Percentiles rank a stretch among this genome's conserved stretches.
phyloP scores from a whole-genome alignment of 169 alveolate species.

The Neospora caninum region DNA sequence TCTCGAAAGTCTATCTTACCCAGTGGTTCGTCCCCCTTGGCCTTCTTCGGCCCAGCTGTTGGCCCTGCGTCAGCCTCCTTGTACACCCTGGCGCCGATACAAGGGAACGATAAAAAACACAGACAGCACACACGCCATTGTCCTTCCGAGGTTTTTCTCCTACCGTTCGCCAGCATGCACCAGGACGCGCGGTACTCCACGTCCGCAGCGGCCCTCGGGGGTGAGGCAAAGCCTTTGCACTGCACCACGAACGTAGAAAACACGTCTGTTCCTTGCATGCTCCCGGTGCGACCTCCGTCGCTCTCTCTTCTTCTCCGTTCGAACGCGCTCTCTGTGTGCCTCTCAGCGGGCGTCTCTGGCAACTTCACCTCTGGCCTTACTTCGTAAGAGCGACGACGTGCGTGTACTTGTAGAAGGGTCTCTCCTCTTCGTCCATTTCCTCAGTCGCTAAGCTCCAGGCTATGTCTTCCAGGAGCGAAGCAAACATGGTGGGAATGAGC shows the following conservation, averaged over 20 bases:
- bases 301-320: too few species aligned
- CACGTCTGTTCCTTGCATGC: too few species aligned
- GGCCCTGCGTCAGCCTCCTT: neutral
- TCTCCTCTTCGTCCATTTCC: conserved; percentile 59
- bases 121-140: neutral
- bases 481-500: conserved; percentile 1
- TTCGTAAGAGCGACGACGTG: conserved; percentile 26
- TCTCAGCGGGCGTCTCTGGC: too few species aligned
- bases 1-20: neutral
- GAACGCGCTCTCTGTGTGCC: too few species aligned
- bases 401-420: conserved; percentile 38
- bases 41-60: neutral
- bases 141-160: neutral
- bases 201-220: too few species aligned
- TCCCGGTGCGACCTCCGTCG: too few species aligned
- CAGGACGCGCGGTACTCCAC: too few species aligned
- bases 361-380: neutral
- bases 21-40: neutral
- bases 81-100: neutral
- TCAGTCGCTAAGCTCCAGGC: conserved; percentile 42
- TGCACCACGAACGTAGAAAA: too few species aligned
- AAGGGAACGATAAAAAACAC: too few species aligned
- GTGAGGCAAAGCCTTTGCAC: too few species aligned
- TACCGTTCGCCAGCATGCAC: too few species aligned
- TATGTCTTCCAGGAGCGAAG: conserved; percentile 36